Evolutionary conservation across 192 early-diverging fungal species (phyloP), one percentile per base, ranked within the genome.

Genomic region (Umbelopsis isabellina): DNA sequence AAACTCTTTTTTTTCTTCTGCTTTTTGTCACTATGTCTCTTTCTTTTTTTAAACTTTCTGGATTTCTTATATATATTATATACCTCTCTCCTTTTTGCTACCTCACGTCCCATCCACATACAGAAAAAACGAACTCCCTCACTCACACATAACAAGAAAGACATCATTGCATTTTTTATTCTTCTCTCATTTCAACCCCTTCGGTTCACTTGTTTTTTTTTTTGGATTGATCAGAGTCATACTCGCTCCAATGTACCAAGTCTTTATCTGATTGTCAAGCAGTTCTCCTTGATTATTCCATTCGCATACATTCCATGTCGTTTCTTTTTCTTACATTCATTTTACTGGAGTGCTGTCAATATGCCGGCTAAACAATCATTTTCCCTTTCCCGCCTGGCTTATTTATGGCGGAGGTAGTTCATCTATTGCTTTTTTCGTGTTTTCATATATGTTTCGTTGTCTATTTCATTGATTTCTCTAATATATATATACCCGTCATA

Each of bases 61-160:
- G 15, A 15, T 30, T 11, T 35, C 33, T 16, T 33, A 61, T 61
- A 61, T 61, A 61, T 61, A 53, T 61, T 27, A 22, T 25, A 27
- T 41, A 41, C 37, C 55, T 61, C 33, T 10, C 8, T 53, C 22
- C 51, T 23, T 25, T 53, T 23, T 25, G 11, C 23, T 12, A 15
- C 4, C 15, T 35, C 55, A 22, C 27, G 12, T 18, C 55, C 21
- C 51, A 53, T 12, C 55, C 55, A 37, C 55, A 16, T 61, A 61
- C 55, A 61, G 25, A 58, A 58, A 58, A 58, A 15, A 35, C 30
- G 55, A 61, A 61, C 27, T 25, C 55, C 22, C 51, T 53, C 51
- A 53, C 51, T 61, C 55, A 16, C 55, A 61, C 55, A 30, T 61
- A 61, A 27, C 55, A 21, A 52, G 33, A 61, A 61, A 61, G 55